Percentiles rank a stretch among this genome's conserved stretches.
Evolutionary conservation across 805 yeast species (phyloP).

Genomic region (Wickerhamiella bombiphila): DNA sequence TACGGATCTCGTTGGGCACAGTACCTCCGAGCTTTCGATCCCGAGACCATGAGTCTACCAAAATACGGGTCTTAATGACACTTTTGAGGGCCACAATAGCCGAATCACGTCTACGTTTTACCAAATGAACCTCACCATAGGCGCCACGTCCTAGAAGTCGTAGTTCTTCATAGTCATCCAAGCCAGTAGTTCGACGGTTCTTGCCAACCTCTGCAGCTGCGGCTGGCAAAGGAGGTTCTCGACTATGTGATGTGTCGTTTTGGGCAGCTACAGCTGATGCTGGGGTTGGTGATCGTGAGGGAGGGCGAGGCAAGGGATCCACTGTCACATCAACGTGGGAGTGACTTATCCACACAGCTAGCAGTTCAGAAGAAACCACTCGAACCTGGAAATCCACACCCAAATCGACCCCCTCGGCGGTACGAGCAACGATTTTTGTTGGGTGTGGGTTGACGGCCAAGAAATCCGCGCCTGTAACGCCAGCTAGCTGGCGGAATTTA

Average conservation of each 20-base stretch:
- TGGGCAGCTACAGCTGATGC: slow-evolving; percentile 16
- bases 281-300: not conserved
- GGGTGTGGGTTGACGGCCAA: slow-evolving; percentile 9
- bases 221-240: not conserved
- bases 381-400: slow-evolving; percentile 70
- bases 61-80: slow-evolving; percentile 78
- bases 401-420: slow-evolving; percentile 51
- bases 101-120: slow-evolving; percentile 39
- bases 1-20: slow-evolving; percentile 89
- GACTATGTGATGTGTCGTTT: not conserved
- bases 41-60: slow-evolving; percentile 95
- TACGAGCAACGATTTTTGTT: slow-evolving; percentile 33
- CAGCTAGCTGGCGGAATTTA: slow-evolving; percentile 49
- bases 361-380: slow-evolving; percentile 42
- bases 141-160: slow-evolving; percentile 93
- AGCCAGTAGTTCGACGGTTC: slow-evolving; percentile 52
- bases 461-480: slow-evolving; percentile 26
- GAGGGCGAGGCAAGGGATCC: not conserved
- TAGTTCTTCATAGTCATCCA: slow-evolving; percentile 53
- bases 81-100: slow-evolving; percentile 63
- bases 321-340: slow-evolving; percentile 25
- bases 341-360: slow-evolving; percentile 75
- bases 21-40: slow-evolving; percentile 86
- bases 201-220: slow-evolving; percentile 40
- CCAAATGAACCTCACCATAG: slow-evolving; percentile 72